Percentiles rank a stretch among this genome's conserved stretches.
Conservation (phyloP, 2,329 filamentous ascomycete genomes). For the Diplodia sapinea region DNA sequence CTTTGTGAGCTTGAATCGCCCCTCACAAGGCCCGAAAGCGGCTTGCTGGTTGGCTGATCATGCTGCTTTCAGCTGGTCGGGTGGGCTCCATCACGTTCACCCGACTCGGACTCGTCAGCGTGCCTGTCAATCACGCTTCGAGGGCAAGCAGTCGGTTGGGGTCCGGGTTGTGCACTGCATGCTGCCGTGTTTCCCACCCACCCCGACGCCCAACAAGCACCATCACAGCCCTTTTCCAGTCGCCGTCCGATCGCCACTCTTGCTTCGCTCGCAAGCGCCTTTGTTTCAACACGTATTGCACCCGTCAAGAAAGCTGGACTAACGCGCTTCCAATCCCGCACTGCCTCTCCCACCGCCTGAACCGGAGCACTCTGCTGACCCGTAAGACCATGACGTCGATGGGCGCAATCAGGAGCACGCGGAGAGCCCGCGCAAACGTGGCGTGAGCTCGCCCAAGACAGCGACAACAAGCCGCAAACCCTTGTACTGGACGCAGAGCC, state of each 20-base stretch:
- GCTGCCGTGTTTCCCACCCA: conserved; percentile 9
- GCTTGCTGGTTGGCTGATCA: conserved; percentile 16
- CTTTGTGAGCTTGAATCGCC: background rate
- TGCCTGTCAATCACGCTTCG: conserved; percentile 27
- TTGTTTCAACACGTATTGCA: background rate
- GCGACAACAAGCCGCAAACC: background rate
- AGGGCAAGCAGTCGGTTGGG: background rate
- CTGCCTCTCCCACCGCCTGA: background rate
- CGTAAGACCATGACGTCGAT: conserved; percentile 8
- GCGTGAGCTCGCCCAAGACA: background rate
- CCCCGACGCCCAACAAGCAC: background rate
- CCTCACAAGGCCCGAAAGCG: conserved; percentile 26
- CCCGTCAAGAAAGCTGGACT: background rate
- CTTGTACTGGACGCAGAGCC: conserved; percentile 18
- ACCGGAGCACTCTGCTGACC: background rate
- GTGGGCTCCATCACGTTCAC: background rate
- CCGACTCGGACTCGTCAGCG: conserved; percentile 13
- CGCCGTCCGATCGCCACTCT: background rate
- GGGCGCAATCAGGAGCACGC: background rate
- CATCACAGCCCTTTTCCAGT: background rate
- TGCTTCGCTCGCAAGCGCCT: background rate
- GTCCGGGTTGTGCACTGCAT: background rate
- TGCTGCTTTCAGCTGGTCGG: conserved; percentile 17
- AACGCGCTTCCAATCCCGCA: background rate
- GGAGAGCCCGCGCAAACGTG: background rate